A percentile compares a stretch with the other conserved stretches of the same genome.
Evolutionary conservation across 73 alveolate genomes (phyloP).

Genomic region (Blepharisma japonicum): DNA sequence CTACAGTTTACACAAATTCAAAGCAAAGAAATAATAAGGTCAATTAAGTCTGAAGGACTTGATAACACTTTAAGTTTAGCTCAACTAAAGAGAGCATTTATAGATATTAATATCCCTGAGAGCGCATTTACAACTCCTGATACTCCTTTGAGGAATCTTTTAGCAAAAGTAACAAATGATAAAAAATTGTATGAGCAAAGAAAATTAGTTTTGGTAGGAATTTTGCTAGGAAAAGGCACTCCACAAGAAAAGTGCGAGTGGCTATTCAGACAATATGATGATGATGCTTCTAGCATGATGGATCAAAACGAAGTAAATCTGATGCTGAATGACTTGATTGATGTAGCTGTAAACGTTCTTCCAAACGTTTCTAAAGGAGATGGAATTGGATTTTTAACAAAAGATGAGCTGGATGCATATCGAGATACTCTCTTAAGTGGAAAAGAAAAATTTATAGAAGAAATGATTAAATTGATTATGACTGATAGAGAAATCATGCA

Average conservation of each 20-base stretch:
- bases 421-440: background rate
- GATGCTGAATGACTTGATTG: background rate
- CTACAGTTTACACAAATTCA: background rate
- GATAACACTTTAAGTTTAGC: conserved; percentile 4
- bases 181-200: background rate
- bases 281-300: background rate
- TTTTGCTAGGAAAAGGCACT: conserved; percentile 1
- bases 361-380: conserved; percentile 7
- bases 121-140: background rate
- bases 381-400: conserved; percentile 3
- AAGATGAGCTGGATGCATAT: background rate
- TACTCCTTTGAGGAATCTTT: background rate
- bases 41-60: background rate
- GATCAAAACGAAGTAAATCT: background rate
- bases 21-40: background rate
- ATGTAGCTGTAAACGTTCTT: background rate
- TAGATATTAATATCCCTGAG: background rate
- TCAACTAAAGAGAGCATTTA: conserved; percentile 5
- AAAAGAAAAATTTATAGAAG: background rate
- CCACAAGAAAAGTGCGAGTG: conserved; percentile 1
- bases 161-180: background rate
- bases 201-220: background rate
- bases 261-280: conserved; percentile 18
- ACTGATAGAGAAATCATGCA: background rate
- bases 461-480: background rate